These are phyloP conservation scores for Lavandula angustifolia DNA, from an alignment of 257 asterid species.

Conservation along the genomic window DNA sequence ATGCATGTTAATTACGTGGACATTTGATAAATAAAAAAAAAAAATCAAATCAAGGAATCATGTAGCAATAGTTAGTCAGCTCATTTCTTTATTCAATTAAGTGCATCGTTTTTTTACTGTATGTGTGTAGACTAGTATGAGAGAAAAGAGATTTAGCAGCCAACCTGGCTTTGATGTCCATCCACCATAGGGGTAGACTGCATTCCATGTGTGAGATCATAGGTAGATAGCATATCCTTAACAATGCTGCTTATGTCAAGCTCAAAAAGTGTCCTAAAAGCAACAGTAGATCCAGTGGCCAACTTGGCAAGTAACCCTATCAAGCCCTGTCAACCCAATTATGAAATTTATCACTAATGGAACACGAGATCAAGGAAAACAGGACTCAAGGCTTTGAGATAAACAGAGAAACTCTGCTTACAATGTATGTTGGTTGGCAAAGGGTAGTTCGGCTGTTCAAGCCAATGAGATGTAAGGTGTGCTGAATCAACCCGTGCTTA, in stretches of 20 bases:
- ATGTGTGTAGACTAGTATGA: not conserved
- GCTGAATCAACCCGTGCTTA: constrained; percentile 75
- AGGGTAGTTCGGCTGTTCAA: constrained; percentile 71
- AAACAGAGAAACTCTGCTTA: constrained; percentile 44
- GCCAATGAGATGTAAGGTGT: constrained; percentile 67
- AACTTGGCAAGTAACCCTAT: constrained; percentile 78
- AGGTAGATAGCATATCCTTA: constrained; percentile 66
- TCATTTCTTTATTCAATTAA: not conserved
- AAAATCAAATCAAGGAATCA: not conserved
- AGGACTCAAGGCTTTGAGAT: constrained; percentile 10
- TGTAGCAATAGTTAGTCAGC: not conserved
- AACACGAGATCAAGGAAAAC: constrained; percentile 2
- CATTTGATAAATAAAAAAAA: not conserved
- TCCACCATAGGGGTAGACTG: constrained; percentile 56
- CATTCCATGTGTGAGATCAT: constrained; percentile 60
- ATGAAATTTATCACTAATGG: constrained; percentile 25
- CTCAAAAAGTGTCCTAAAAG: constrained; percentile 80
- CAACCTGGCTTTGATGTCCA: constrained; percentile 72
- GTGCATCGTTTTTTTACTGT: not conserved
- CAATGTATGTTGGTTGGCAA: constrained; percentile 62
- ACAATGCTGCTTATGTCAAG: constrained; percentile 64
- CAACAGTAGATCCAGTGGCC: constrained; percentile 74
- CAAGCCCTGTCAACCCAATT: constrained; percentile 65
- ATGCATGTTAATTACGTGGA: constrained; percentile 1
- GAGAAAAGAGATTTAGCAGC: constrained; percentile 13